Evolutionary conservation across 805 yeast species (phyloP).

Genomic region (Saturnispora zaruensis): DNA sequence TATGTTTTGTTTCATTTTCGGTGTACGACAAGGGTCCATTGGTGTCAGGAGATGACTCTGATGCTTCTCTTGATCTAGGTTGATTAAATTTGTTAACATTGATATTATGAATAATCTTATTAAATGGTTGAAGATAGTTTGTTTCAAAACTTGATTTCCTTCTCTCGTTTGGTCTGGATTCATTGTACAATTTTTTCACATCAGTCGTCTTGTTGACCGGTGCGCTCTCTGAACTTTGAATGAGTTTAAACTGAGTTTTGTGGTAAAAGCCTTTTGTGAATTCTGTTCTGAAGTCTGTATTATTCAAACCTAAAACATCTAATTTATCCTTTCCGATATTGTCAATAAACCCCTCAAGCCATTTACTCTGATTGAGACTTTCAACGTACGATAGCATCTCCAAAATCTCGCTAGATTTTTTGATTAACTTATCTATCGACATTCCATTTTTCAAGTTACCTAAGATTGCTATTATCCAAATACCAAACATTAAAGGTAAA

Average conservation of each 20-base stretch:
- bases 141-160: constrained; percentile 12
- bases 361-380: constrained; percentile 42
- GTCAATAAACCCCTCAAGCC: constrained; percentile 55
- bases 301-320: constrained; percentile 23
- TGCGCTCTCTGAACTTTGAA: not conserved
- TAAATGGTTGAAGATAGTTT: constrained; percentile 24
- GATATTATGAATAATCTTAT: constrained; percentile 26
- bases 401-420: constrained; percentile 46
- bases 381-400: constrained; percentile 52
- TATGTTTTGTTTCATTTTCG: not conserved
- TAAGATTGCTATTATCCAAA: constrained; percentile 53
- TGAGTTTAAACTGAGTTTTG: constrained; percentile 5
- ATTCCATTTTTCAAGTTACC: constrained; percentile 50
- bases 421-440: constrained; percentile 30
- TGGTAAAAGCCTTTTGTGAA: constrained; percentile 3
- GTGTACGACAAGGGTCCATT: not conserved
- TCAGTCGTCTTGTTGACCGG: not conserved
- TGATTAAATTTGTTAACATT: constrained; percentile 18
- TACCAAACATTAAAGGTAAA: constrained; percentile 63
- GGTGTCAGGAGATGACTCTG: not conserved
- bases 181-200: not conserved
- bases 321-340: constrained; percentile 22
- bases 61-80: constrained; percentile 2
- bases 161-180: not conserved
- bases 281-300: constrained; percentile 15